Evolutionary conservation across 176 grass and related monocot species (phyloP).

Genomic region (Oryza australiensis): DNA sequence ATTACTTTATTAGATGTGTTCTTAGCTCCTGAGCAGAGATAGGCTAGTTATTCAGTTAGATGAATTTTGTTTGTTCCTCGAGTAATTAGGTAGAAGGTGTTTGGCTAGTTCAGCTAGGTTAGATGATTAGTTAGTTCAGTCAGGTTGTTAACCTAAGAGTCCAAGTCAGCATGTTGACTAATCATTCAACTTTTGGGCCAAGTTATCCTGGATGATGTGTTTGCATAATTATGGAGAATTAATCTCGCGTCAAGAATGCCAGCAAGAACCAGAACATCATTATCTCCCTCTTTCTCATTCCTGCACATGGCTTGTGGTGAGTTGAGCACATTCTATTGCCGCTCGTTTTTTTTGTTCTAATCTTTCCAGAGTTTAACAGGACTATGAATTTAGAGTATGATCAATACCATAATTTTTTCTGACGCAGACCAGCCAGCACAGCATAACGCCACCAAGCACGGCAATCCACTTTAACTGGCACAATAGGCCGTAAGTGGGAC

Average conservation of each 20-base stretch:
- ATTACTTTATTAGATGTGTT: background rate
- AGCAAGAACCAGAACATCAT: background rate
- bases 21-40: background rate
- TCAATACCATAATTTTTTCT: slow-evolving; percentile 89
- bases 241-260: background rate
- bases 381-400: background rate
- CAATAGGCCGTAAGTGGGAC: slow-evolving; percentile 91
- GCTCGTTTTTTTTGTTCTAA: background rate
- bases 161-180: background rate
- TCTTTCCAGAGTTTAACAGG: slow-evolving; percentile 1
- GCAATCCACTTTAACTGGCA: slow-evolving; percentile 71
- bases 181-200: background rate
- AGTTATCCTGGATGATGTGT: background rate
- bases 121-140: background rate
- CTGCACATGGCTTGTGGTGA: background rate
- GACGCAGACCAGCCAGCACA: slow-evolving; percentile 80
- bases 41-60: background rate
- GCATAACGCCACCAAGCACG: slow-evolving; percentile 93
- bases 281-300: background rate
- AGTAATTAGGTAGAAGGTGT: background rate
- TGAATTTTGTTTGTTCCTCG: background rate
- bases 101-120: background rate
- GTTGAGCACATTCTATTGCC: background rate
- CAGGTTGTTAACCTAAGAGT: background rate
- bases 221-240: background rate